Evolutionary conservation across 352 stramenopile genomes (phyloP).

Genomic region (Phytophthora pini): DNA sequence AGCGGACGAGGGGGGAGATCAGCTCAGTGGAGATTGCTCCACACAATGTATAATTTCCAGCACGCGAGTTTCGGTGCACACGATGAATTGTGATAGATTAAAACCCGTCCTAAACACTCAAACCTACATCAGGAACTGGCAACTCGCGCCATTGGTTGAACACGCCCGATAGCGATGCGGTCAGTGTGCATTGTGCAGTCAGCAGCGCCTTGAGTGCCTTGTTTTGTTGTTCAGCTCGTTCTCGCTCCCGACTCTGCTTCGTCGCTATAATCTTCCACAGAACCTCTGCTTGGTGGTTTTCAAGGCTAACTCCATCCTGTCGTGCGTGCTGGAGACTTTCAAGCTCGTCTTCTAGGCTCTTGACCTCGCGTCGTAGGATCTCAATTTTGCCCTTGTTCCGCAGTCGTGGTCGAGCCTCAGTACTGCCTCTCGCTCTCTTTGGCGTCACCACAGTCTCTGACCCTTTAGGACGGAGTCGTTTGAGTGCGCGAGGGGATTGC

Average conservation of each 20-base stretch:
- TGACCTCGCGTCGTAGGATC: conserved; percentile 18
- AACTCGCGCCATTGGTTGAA: conserved; percentile 19
- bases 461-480: conserved; percentile 2
- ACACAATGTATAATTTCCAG: too few species aligned
- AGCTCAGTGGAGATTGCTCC: too few species aligned
- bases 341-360: conserved; percentile 16
- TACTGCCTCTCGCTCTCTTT: conserved; percentile 8
- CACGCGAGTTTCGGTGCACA: too few species aligned
- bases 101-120: background rate
- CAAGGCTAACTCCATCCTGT: background rate
- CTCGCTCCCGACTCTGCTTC: conserved; percentile 27
- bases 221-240: conserved; percentile 26
- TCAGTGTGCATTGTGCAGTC: conserved; percentile 17
- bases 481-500: conserved; percentile 1
- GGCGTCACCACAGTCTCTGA: background rate
- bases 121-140: conserved; percentile 11
- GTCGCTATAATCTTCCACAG: conserved; percentile 28
- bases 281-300: background rate
- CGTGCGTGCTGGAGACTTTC: conserved; percentile 3
- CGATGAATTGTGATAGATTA: background rate
- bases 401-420: conserved; percentile 17
- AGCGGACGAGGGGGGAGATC: too few species aligned
- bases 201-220: conserved; percentile 31
- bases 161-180: conserved; percentile 21
- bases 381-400: conserved; percentile 39